phyloP scores from a whole-genome alignment of 2,329 filamentous ascomycete genomes.

The Xylariaceae sp. region DNA sequence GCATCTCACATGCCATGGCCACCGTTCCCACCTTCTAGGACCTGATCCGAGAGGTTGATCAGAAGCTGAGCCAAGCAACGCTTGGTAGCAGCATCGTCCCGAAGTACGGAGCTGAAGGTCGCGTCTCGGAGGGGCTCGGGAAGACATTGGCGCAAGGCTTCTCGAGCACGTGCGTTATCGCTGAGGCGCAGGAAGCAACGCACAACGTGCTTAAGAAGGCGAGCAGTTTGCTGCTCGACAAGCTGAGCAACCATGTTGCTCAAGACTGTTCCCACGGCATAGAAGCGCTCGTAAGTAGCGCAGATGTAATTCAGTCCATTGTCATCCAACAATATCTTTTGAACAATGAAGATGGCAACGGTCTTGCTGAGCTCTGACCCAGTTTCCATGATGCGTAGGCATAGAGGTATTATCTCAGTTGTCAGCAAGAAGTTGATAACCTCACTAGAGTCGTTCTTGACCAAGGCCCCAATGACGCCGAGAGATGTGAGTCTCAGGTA shows the following conservation, averaged over 20 bases:
- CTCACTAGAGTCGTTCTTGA: slow-evolving; percentile 98
- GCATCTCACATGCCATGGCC: slow-evolving; percentile 21
- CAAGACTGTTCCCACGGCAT: slow-evolving; percentile 92
- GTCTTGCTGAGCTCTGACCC: slow-evolving; percentile 98
- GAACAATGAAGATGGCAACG: slow-evolving; percentile 98
- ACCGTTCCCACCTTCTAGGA: slow-evolving; percentile 44
- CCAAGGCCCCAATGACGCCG: slow-evolving; percentile 91
- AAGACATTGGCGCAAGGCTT: slow-evolving; percentile 91
- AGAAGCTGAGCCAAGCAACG: slow-evolving; percentile 94
- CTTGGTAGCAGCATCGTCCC: slow-evolving; percentile 96
- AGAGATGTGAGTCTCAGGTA: slow-evolving; percentile 94
- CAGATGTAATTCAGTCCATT: slow-evolving; percentile 97
- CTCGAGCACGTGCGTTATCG: slow-evolving; percentile 91
- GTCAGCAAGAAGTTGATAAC: slow-evolving; percentile 99
- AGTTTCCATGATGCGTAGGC: slow-evolving; percentile 98
- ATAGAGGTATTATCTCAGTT: slow-evolving; percentile 96
- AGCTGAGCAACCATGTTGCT: slow-evolving; percentile 99
- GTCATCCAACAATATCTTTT: slow-evolving; percentile 96
- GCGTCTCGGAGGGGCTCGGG: slow-evolving; percentile 98
- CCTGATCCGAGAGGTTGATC: slow-evolving; percentile 91
- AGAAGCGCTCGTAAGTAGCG: slow-evolving; percentile 97
- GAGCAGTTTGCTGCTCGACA: slow-evolving; percentile 94
- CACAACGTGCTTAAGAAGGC: slow-evolving; percentile 94
- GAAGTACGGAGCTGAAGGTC: slow-evolving; percentile 92
- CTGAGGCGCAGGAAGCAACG: slow-evolving; percentile 92